A percentile compares a stretch with the other conserved stretches of the same genome.
Evolutionary conservation across 768 basidiomycete genomes (phyloP).

Genomic region (Collybia sordida): DNA sequence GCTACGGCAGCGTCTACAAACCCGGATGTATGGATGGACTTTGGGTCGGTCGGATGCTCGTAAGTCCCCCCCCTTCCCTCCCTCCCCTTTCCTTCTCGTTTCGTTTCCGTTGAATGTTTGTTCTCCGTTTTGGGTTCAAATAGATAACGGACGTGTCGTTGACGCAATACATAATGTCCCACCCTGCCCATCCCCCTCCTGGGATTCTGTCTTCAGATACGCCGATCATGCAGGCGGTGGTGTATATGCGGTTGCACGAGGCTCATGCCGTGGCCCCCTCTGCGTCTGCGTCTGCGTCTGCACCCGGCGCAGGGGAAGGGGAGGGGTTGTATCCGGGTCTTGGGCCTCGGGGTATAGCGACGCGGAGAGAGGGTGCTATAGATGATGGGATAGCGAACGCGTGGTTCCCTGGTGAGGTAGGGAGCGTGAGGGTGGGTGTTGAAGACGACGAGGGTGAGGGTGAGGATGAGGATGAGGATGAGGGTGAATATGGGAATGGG

Average conservation of each 20-base stretch:
- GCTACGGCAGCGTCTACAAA: slow-evolving; percentile 30
- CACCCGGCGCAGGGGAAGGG: too few species aligned
- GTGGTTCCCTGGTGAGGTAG: slow-evolving; percentile 36
- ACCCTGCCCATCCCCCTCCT: slow-evolving; percentile 17
- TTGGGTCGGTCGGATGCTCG: slow-evolving; percentile 59
- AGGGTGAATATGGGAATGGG: slow-evolving; percentile 15
- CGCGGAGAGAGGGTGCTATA: too few species aligned
- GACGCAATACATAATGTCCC: slow-evolving; percentile 11
- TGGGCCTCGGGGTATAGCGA: too few species aligned
- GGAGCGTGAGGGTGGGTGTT: slow-evolving; percentile 10
- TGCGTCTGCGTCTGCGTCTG: slow-evolving; percentile 7
- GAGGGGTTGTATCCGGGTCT: too few species aligned
- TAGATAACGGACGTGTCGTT: slow-evolving; percentile 23
- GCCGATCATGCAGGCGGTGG: slow-evolving; percentile 40
- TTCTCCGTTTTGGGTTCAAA: not conserved
- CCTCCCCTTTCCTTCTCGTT: slow-evolving; percentile 1
- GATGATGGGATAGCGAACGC: slow-evolving; percentile 40
- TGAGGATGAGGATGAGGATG: slow-evolving; percentile 10
- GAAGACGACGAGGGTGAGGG: slow-evolving; percentile 6
- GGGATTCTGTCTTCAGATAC: slow-evolving; percentile 30
- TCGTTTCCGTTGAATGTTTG: not conserved
- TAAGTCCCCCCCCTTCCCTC: slow-evolving; percentile 26
- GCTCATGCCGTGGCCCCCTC: slow-evolving; percentile 39
- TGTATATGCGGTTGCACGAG: slow-evolving; percentile 62
- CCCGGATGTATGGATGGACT: slow-evolving; percentile 49